phyloP scores from a whole-genome alignment of 768 basidiomycete species.

The Dioszegia crocea region DNA sequence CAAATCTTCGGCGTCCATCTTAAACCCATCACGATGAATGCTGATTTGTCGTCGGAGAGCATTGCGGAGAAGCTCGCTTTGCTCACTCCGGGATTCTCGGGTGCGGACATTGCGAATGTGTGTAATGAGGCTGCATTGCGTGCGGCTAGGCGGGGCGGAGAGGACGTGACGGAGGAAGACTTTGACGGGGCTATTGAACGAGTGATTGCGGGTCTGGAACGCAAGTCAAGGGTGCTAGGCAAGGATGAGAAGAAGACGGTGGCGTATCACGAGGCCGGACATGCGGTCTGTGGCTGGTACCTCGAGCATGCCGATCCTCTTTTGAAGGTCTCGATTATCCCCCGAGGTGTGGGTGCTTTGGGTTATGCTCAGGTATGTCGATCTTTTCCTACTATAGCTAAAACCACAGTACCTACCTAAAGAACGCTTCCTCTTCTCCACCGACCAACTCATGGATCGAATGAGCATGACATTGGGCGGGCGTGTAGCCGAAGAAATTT shows the following conservation, averaged over 20 bases:
- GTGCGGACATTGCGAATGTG: slow-evolving; percentile 98
- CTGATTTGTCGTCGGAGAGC: slow-evolving; percentile 38
- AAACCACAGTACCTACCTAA: slow-evolving; percentile 71
- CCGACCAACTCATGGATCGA: slow-evolving; percentile 86
- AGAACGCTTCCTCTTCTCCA: slow-evolving; percentile 91
- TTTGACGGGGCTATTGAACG: slow-evolving; percentile 98
- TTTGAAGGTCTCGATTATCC: slow-evolving; percentile 97
- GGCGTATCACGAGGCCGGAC: slow-evolving; percentile 98
- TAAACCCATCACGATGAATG: slow-evolving; percentile 67
- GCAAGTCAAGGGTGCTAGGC: slow-evolving; percentile 88
- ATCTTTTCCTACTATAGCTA: slow-evolving; percentile 42
- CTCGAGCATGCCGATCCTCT: slow-evolving; percentile 94
- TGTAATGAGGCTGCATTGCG: slow-evolving; percentile 97
- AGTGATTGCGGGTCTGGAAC: slow-evolving; percentile 93
- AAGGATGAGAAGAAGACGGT: slow-evolving; percentile 97
- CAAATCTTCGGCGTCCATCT: slow-evolving; percentile 94
- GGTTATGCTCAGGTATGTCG: slow-evolving; percentile 84
- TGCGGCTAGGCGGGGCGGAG: slow-evolving; percentile 78
- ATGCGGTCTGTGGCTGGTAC: slow-evolving; percentile 98
- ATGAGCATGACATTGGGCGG: slow-evolving; percentile 99
- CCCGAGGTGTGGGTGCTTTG: slow-evolving; percentile 87
- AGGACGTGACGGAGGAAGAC: slow-evolving; percentile 72
- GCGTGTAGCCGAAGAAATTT: slow-evolving; percentile 96
- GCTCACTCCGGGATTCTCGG: slow-evolving; percentile 95
- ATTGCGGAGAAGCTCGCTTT: slow-evolving; percentile 92